Evolutionary conservation across 192 early-diverging fungal genomes (phyloP).

Genomic region (Chytriomyces confervae): DNA sequence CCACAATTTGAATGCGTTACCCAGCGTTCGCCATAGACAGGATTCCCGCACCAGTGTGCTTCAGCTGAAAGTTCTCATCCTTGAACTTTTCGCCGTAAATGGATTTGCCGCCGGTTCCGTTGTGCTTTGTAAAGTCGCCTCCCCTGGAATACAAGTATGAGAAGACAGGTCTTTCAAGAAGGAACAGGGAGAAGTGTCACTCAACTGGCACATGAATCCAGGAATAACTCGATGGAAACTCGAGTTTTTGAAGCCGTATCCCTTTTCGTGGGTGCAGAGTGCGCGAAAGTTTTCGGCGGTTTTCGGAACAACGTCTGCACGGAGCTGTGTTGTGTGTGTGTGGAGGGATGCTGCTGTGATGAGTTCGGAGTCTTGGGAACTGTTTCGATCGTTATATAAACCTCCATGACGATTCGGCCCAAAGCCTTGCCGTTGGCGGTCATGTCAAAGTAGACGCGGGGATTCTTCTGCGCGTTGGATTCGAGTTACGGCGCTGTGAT

Average conservation of each 20-base stretch:
- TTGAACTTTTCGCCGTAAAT: slow-evolving; percentile 82
- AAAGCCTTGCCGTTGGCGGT: slow-evolving; percentile 53
- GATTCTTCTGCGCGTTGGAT: slow-evolving; percentile 29
- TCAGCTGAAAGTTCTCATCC: slow-evolving; percentile 87
- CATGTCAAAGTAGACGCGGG: slow-evolving; percentile 76
- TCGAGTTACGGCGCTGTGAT: too few species aligned
- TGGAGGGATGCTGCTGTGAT: slow-evolving; percentile 35
- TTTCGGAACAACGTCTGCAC: slow-evolving; percentile 45
- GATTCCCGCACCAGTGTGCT: slow-evolving; percentile 56
- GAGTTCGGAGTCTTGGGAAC: slow-evolving; percentile 40
- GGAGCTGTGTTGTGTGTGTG: slow-evolving; percentile 45
- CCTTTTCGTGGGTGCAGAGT: slow-evolving; percentile 96
- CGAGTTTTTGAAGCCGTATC: slow-evolving; percentile 75
- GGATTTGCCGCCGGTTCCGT: slow-evolving; percentile 89
- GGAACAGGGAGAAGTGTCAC: neutral
- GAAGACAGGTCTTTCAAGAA: slow-evolving; percentile 46
- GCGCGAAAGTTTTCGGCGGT: slow-evolving; percentile 96
- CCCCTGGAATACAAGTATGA: slow-evolving; percentile 63
- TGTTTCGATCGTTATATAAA: slow-evolving; percentile 38
- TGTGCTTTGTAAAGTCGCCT: slow-evolving; percentile 83
- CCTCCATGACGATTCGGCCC: slow-evolving; percentile 65
- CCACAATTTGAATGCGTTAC: slow-evolving; percentile 51
- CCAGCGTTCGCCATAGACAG: slow-evolving; percentile 68
- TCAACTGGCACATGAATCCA: slow-evolving; percentile 63
- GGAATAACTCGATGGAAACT: slow-evolving; percentile 89